These are phyloP conservation scores for Lodderomyces orthopsilosis DNA, from an alignment of 1,139 yeast genomes.

Conservation along the genomic window DNA sequence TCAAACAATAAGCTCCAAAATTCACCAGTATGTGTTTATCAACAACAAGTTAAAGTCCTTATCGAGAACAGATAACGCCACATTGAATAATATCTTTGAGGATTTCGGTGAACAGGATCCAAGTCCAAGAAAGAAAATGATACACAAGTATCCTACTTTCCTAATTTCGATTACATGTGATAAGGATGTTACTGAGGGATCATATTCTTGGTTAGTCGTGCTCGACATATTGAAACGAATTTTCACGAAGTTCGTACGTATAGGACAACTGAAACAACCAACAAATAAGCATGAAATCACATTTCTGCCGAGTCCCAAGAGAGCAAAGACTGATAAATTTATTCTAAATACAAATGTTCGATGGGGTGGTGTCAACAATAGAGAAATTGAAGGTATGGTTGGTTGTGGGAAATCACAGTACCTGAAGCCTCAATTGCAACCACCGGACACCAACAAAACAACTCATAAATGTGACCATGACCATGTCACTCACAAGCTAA, in stretches of 20 bases:
- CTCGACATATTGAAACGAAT: conserved; percentile 27
- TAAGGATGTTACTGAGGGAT: conserved; percentile 26
- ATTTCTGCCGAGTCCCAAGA: conserved; percentile 12
- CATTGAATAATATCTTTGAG: conserved; percentile 27
- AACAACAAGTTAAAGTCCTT: conserved; percentile 37
- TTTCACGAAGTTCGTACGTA: conserved; percentile 26
- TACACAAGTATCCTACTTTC: conserved; percentile 31
- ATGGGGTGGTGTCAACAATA: conserved; percentile 8
- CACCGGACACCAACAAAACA: neutral
- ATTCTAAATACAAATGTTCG: conserved; percentile 9
- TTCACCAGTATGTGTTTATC: conserved; percentile 46
- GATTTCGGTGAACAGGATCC: conserved; percentile 5
- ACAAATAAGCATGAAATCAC: neutral
- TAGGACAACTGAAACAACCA: conserved; percentile 14
- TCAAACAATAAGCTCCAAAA: conserved; percentile 27
- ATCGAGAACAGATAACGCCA: conserved; percentile 20
- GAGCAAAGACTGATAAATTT: conserved; percentile 8
- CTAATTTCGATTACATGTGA: conserved; percentile 34
- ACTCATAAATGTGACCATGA: conserved; percentile 2
- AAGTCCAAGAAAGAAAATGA: conserved; percentile 9
- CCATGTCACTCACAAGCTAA: conserved; percentile 1
- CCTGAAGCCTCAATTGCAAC: neutral
- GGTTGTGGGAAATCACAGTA: neutral
- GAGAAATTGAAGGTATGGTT: conserved; percentile 11
- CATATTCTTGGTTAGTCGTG: conserved; percentile 25